These are phyloP conservation scores for Apiospora aurea DNA, from an alignment of 2,329 filamentous ascomycete species.

Conservation along the genomic window DNA sequence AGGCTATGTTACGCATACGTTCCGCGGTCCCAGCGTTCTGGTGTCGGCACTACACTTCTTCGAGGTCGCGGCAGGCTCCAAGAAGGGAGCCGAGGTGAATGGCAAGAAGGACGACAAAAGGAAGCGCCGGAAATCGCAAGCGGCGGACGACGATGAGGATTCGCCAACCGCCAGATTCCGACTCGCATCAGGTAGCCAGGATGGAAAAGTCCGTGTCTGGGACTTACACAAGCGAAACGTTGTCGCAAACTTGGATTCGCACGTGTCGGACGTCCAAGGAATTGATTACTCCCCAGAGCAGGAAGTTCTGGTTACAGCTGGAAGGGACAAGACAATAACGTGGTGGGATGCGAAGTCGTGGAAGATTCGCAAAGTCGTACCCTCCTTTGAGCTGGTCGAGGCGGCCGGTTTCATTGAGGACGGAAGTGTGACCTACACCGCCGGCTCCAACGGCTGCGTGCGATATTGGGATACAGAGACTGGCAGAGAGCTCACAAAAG, in stretches of 20 bases:
- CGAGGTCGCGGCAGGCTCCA: conserved; percentile 63
- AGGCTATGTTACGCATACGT: conserved; percentile 93
- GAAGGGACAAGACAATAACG: conserved; percentile 92
- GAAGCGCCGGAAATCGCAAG: conserved; percentile 53
- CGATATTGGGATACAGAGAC: conserved; percentile 83
- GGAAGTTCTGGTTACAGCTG: conserved; percentile 80
- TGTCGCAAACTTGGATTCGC: conserved; percentile 82
- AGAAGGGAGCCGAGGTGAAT: conserved; percentile 46
- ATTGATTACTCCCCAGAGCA: conserved; percentile 81
- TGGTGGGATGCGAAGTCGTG: conserved; percentile 89
- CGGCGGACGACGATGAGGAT: conserved; percentile 50
- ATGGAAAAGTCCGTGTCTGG: conserved; percentile 92
- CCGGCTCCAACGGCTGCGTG: conserved; percentile 81
- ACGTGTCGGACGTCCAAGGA: conserved; percentile 92
- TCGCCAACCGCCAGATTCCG: conserved; percentile 66
- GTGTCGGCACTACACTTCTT: conserved; percentile 94
- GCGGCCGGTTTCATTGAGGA: conserved; percentile 78
- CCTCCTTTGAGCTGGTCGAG: conserved; percentile 86
- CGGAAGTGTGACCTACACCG: conserved; percentile 79
- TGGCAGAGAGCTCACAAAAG: conserved; percentile 79
- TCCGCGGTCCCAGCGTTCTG: conserved; percentile 90
- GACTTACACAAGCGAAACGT: conserved; percentile 85
- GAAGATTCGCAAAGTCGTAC: conserved; percentile 82
- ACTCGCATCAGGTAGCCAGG: conserved; percentile 90
- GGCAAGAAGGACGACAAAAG: conserved; percentile 49